Evolutionary conservation across 129 eudicot species (phyloP).

Genomic region (Ambrosia artemisiifolia): DNA sequence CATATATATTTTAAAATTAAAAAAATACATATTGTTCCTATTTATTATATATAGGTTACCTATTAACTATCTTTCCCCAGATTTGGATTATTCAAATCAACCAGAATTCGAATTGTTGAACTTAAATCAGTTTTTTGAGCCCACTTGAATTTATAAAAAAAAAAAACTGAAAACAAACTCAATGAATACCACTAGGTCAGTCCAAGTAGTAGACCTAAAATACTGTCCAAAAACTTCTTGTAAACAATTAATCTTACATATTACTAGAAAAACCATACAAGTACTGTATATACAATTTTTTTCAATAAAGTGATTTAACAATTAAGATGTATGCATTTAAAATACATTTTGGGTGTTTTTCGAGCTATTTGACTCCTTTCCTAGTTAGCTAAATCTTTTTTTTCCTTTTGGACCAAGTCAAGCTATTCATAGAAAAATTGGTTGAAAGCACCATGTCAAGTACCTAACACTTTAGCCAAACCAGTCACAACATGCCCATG

Average conservation of each 20-base stretch:
- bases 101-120: no score
- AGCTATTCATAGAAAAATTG: not conserved
- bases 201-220: no score
- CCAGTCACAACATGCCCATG: not conserved
- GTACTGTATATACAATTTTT: not conserved
- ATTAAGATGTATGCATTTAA: not conserved
- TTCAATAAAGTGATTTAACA: not conserved
- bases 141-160: no score
- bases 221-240: no score
- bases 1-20: no score
- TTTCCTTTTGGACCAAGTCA: not conserved
- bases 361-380: not conserved
- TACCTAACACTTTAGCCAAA: not conserved
- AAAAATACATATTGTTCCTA: no score
- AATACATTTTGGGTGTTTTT: not conserved
- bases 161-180: no score
- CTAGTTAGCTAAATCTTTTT: not conserved
- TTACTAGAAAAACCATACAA: not conserved
- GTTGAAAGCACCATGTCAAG: not conserved
- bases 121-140: no score
- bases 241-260: not conserved
- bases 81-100: no score
- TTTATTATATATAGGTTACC: no score
- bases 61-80: no score
- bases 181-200: no score